Conservation (phyloP, 176 grass and related monocot species). For the Lolium rigidum region DNA sequence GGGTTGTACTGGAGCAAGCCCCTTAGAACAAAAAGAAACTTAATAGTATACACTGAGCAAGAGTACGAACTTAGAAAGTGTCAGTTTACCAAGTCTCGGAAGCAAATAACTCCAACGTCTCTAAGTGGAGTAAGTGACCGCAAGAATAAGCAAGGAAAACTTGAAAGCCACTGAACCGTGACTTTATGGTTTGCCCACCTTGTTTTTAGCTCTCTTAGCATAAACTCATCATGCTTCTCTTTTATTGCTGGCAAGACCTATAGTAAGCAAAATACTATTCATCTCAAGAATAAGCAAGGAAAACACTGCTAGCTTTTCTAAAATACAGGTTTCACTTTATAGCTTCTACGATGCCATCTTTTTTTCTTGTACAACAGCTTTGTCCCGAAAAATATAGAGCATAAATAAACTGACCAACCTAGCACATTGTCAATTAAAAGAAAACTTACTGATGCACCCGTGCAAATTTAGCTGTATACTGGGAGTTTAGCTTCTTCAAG, state of each 20-base stretch:
- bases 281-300: conserved; percentile 6
- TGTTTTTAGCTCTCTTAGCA: conserved; percentile 83
- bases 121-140: conserved; percentile 71
- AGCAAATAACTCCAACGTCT: conserved; percentile 82
- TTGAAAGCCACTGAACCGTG: conserved; percentile 90
- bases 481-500: too few species aligned
- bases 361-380: background rate
- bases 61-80: conserved; percentile 11
- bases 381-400: too few species aligned
- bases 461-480: too few species aligned
- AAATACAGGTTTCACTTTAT: background rate
- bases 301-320: background rate
- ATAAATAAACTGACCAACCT: too few species aligned
- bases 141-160: conserved; percentile 87
- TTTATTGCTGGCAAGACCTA: conserved; percentile 91
- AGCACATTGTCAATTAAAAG: too few species aligned
- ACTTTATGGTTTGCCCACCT: conserved; percentile 96
- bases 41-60: background rate
- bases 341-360: background rate
- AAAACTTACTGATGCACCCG: too few species aligned
- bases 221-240: conserved; percentile 92
- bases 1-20: too few species aligned
- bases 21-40: conserved; percentile 6
- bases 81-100: conserved; percentile 67
- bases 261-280: background rate